These are phyloP conservation scores for Colletotrichum sp. DNA, from an alignment of 2,329 filamentous ascomycete genomes.

Conservation along the genomic window DNA sequence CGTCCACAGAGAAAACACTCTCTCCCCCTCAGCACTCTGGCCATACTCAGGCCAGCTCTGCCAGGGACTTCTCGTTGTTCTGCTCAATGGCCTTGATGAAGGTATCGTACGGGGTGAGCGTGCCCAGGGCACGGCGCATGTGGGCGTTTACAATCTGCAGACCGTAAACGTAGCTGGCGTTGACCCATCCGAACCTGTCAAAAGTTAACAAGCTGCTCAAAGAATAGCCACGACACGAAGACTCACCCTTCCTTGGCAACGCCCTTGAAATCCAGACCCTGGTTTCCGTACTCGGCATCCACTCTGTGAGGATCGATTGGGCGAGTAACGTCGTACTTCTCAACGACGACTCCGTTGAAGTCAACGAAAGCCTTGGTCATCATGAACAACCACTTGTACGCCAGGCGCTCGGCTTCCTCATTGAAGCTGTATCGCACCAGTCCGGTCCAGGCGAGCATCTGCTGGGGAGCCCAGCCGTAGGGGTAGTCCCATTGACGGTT, in stretches of 20 bases:
- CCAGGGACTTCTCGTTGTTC: slow-evolving; percentile 58
- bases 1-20: background rate
- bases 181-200: slow-evolving; percentile 94
- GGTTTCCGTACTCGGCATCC: slow-evolving; percentile 97
- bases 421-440: slow-evolving; percentile 90
- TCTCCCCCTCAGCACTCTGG: background rate
- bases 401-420: slow-evolving; percentile 85
- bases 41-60: slow-evolving; percentile 39
- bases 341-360: slow-evolving; percentile 96
- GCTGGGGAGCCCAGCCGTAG: slow-evolving; percentile 97
- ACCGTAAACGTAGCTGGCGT: slow-evolving; percentile 95
- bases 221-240: background rate
- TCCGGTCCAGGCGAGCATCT: slow-evolving; percentile 97
- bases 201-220: slow-evolving; percentile 29
- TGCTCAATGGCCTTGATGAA: slow-evolving; percentile 73
- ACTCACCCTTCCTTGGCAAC: slow-evolving; percentile 95
- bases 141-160: slow-evolving; percentile 87
- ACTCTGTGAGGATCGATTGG: slow-evolving; percentile 91
- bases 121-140: slow-evolving; percentile 86
- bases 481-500: slow-evolving; percentile 99
- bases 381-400: slow-evolving; percentile 98
- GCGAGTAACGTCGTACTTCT: slow-evolving; percentile 97
- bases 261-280: slow-evolving; percentile 93
- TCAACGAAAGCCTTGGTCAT: slow-evolving; percentile 98
- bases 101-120: slow-evolving; percentile 84